phyloP scores from a whole-genome alignment of 2,329 filamentous ascomycete genomes.

The Fusarium sp. region DNA sequence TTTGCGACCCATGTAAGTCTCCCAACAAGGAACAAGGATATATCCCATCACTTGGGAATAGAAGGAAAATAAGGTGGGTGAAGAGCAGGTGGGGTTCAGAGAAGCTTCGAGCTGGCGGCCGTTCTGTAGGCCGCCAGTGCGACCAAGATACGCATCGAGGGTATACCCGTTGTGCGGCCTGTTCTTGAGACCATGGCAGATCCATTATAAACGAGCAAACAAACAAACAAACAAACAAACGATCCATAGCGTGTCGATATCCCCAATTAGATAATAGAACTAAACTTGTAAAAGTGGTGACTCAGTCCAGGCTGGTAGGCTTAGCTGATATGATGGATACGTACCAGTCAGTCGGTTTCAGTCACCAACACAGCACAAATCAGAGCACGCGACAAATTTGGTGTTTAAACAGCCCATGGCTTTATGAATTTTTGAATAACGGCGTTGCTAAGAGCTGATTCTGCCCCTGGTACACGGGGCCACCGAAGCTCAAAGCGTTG shows the following conservation, averaged over 20 bases:
- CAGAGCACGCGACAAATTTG: constrained; percentile 28
- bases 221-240: constrained; percentile 30
- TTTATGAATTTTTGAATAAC: constrained; percentile 38
- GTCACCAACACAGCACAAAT: constrained; percentile 20
- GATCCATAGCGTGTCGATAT: neutral
- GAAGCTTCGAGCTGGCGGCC: constrained; percentile 17
- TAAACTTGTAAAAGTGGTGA: neutral
- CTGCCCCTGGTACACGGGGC: constrained; percentile 32
- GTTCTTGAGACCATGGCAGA: constrained; percentile 38
- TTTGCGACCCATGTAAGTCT: constrained; percentile 25
- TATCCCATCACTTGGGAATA: constrained; percentile 1
- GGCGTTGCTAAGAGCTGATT: constrained; percentile 38
- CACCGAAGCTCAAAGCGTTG: constrained; percentile 23
- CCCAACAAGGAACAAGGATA: constrained; percentile 26
- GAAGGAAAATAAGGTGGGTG: constrained; percentile 19
- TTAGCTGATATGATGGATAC: constrained; percentile 18
- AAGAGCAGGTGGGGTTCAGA: constrained; percentile 23
- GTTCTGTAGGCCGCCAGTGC: constrained; percentile 11
- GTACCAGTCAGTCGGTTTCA: constrained; percentile 16
- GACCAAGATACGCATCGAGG: constrained; percentile 41
- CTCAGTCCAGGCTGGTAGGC: neutral
- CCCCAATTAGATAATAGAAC: constrained; percentile 15
- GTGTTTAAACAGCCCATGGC: constrained; percentile 39
- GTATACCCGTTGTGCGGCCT: constrained; percentile 35
- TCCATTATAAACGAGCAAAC: constrained; percentile 37